Evolutionary conservation across 352 stramenopile genomes (phyloP), one percentile per base, ranked within the genome.

Genomic region (Pythium brachiatum): DNA sequence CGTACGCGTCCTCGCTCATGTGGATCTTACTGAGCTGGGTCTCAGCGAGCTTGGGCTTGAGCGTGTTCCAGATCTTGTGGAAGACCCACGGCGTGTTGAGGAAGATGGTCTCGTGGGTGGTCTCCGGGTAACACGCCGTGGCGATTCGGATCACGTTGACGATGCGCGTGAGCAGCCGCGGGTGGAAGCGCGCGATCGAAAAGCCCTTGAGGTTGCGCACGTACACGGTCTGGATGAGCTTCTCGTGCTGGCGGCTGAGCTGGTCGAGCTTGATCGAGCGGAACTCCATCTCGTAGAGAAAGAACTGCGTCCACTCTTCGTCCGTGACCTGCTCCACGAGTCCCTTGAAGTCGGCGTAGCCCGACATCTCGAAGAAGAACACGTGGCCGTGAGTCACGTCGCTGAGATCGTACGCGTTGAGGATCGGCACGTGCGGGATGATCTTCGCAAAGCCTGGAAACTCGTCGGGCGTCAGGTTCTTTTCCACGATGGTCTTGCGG

Each of bases 211-310:
- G 66, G 57, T 92, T 80, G 12, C 78, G 78, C 50, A 92, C 75
- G 23, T 80, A 71, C 38, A 89, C 74, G 7, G 71, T 88, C 51
- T 86, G 78, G 21, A 90, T 76, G 46, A 92, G 52, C 38, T 53
- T 69, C 62, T 89, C 76, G 34, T 74, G 60, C 57, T 83, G 70
- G 20, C 81, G 75, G 44, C 79, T 89, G 20, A 89, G 75, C 51
- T 83, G 73, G 52, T 92, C 83, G 15, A 92, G 72, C 31, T 77
- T 80, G 20, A 90, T 68, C 4, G 83, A 70, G 18, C 79, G 77
- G 56, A 84, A 83, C 59, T 92, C 83, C 69, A 92, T 84, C n/a
- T 83, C 81, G 61, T 89, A 88, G 16, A 89, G 64, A 34, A 79
- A 83, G 57, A 88, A 92, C 8, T 75, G 73, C 41, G 76, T 74